These are phyloP conservation scores for Quercus agrifolia DNA, from an alignment of 306 rosid genomes.

Conservation along the genomic window DNA sequence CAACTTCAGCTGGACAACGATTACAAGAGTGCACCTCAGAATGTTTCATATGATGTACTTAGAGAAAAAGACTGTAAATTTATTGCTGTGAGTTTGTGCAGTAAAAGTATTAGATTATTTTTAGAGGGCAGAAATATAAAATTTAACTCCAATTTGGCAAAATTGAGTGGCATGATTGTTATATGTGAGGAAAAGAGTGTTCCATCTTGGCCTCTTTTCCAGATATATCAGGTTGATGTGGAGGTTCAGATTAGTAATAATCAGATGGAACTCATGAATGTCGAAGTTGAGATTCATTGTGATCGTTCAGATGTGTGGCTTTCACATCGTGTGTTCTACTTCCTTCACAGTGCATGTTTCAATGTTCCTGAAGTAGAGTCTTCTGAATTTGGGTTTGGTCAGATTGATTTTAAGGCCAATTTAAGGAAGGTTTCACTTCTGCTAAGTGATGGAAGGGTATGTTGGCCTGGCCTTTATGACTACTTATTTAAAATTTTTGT, in stretches of 20 bases:
- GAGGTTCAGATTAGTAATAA: conserved; percentile 38
- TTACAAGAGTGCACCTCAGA: conserved; percentile 25
- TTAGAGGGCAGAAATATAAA: conserved; percentile 32
- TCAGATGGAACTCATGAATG: conserved; percentile 19
- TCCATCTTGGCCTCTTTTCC: conserved; percentile 69
- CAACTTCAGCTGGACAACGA: conserved; percentile 38
- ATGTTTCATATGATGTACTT: conserved; percentile 31
- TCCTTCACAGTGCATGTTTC: conserved; percentile 49
- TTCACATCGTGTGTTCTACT: conserved; percentile 61
- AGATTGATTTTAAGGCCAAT: conserved; percentile 44
- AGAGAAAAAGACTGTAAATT: conserved; percentile 44
- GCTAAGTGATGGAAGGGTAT: conserved; percentile 90
- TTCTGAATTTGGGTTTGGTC: conserved; percentile 40
- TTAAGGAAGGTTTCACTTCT: conserved; percentile 68
- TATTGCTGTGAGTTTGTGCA: conserved; percentile 41
- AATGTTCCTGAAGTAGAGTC: conserved; percentile 41
- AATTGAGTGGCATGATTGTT: conserved; percentile 48
- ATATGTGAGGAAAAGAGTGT: conserved; percentile 41
- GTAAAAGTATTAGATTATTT: conserved; percentile 48
- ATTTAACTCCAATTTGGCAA: conserved; percentile 55
- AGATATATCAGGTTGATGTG: conserved; percentile 47
- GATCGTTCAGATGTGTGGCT: conserved; percentile 71
- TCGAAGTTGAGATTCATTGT: conserved; percentile 50
- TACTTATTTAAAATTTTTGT: not conserved
- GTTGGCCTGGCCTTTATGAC: conserved; percentile 21